Base-by-base conservation (phyloP, 2,329 filamentous ascomycete genomes). In the Monosporascus sp. region DNA sequence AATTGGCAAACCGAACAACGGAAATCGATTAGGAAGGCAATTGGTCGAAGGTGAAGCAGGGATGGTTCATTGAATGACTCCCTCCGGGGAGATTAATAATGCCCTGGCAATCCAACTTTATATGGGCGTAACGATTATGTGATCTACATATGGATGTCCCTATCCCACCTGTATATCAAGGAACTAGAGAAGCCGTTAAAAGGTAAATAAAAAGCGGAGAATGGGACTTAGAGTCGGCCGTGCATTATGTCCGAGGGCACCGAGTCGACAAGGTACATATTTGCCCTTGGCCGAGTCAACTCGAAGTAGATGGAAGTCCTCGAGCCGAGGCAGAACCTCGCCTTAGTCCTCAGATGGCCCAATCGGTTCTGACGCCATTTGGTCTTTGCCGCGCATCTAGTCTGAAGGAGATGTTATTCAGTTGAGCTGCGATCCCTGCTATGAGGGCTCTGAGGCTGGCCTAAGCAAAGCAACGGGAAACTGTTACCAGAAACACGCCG, bases 41-140 rank as follows among this genome's bases (percentile, higher is more conserved):
- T 62, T 54, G 50, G 51, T 59, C 22, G 50, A 38, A 49, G 17
- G n/a, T 22, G 41, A 53, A 59, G 18, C 17, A 18, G 15, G 18
- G 39, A 8, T 8, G 17, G 49, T 50, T 41, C 48, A 60, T 57
- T 55, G 56, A 59, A 61, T 63, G 56, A 60, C 58, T 56, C 55
- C 56, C 52, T 55, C 51, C 54, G 51, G 50, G 54, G 53, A 57
- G 62, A 67, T 67, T 67, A 68, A 66, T 68, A 68, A 67, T 68
- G 58, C 51, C 56, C 49, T 54, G 57, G 43, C 15, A 54, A 57
- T 57, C 57, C 56, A 58, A 50, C 56, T 60, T 61, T 57, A 61
- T 50, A 57, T 59, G 58, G 55, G 54, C 58, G 62, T 64, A 57
- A 65, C 60, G 64, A 67, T 67, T 67, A 66, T 65, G 65, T 68